A percentile compares a stretch with the other conserved stretches of the same genome.
These are phyloP conservation scores for Chrysoporthe puriensis DNA, from an alignment of 2,329 filamentous ascomycete genomes.

Conservation along the genomic window DNA sequence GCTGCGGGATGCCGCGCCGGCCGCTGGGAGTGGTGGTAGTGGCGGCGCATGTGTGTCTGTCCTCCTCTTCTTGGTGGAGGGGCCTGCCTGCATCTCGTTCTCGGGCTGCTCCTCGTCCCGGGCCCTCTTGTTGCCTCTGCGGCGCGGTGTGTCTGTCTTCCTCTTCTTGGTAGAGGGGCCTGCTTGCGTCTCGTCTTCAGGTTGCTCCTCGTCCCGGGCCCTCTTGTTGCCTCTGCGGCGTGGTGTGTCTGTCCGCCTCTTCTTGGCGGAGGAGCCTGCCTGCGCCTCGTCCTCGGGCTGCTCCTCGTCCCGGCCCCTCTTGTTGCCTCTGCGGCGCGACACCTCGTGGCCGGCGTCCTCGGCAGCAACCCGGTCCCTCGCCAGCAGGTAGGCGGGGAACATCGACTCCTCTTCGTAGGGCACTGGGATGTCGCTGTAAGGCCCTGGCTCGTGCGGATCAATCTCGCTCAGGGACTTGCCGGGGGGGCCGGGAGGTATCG, in stretches of 20 bases:
- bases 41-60: background rate
- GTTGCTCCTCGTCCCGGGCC: background rate
- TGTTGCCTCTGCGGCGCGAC: no score
- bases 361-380: no score
- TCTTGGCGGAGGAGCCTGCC: no score
- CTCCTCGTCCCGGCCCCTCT: no score
- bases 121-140: background rate
- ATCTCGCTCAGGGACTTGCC: conserved; percentile 16
- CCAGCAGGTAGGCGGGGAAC: no score
- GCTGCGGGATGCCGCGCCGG: background rate
- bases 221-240: conserved; percentile 3
- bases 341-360: no score
- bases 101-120: background rate
- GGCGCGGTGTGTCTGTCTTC: background rate
- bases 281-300: no score
- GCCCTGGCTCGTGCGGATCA: no score
- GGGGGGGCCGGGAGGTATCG: background rate
- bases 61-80: conserved; percentile 5
- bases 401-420: no score
- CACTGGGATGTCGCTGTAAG: no score
- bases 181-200: no score
- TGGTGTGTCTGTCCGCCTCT: background rate
- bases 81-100: no score
- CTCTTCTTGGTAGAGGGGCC: background rate
- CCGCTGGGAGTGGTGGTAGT: background rate